These are phyloP conservation scores for Zygotorulaspora mrakii DNA, from an alignment of 1,139 yeast species.

Conservation along the genomic window DNA sequence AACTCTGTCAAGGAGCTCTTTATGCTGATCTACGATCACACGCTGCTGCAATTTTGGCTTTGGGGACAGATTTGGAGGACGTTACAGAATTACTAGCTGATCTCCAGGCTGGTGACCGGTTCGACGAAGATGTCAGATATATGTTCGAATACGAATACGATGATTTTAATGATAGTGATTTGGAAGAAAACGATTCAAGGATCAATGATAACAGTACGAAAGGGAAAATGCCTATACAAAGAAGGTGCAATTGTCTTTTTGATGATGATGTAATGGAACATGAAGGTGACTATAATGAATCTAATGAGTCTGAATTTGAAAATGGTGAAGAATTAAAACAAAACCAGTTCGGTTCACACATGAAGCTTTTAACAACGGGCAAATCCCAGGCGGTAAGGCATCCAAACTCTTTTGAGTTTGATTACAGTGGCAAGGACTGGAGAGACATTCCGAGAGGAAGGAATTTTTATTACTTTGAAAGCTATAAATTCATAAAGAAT, in stretches of 20 bases:
- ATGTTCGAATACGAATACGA: conserved; percentile 61
- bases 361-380: conserved; percentile 15
- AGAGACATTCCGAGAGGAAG: conserved; percentile 61
- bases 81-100: conserved; percentile 54
- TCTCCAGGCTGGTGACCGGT: conserved; percentile 60
- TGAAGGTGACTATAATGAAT: conserved; percentile 29
- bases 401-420: conserved; percentile 43
- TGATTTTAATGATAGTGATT: conserved; percentile 35
- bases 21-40: conserved; percentile 52
- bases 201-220: no score
- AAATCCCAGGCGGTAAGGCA: conserved; percentile 41
- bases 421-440: conserved; percentile 63
- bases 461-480: conserved; percentile 41
- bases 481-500: conserved; percentile 23
- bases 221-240: no score
- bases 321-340: conserved; percentile 6
- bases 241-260: conserved; percentile 41
- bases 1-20: conserved; percentile 53
- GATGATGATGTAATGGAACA: conserved; percentile 36
- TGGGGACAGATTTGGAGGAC: conserved; percentile 45
- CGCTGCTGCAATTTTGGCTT: conserved; percentile 44
- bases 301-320: conserved; percentile 18
- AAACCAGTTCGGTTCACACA: conserved; percentile 12
- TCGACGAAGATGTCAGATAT: conserved; percentile 69
- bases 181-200: conserved; percentile 32